Conservation (phyloP, 139 green algal species). For the Auxenochlorella pyrenoidosa region DNA sequence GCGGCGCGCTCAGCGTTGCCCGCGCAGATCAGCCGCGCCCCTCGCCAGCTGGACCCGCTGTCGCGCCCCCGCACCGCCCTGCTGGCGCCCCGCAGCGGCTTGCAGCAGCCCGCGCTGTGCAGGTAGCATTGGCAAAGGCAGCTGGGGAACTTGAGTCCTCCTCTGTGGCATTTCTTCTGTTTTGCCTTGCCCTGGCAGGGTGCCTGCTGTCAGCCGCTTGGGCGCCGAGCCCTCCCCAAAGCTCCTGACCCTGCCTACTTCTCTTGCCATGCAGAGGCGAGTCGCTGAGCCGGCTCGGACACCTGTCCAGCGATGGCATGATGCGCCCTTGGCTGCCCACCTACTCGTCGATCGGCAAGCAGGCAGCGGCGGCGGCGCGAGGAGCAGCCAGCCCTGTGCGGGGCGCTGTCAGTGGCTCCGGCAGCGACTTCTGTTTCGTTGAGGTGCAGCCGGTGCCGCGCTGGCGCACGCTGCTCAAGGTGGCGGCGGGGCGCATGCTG, state of each 20-base stretch:
- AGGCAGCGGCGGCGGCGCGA: neutral
- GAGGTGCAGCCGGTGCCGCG: conserved; percentile 32
- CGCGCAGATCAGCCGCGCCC: neutral
- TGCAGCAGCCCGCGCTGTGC: conserved; percentile 38
- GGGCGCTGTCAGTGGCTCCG: neutral
- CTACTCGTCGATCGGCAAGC: conserved; percentile 26
- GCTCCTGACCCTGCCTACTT: neutral
- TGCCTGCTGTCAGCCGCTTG: neutral
- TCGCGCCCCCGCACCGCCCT: conserved; percentile 7
- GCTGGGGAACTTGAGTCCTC: too few relatives aligned
- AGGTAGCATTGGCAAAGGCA: neutral
- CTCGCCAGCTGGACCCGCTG: conserved; percentile 1
- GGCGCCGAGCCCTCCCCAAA: too few relatives aligned
- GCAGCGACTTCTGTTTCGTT: conserved; percentile 26
- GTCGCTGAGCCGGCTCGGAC: conserved; percentile 35
- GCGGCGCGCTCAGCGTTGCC: neutral
- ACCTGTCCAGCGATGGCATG: conserved; percentile 43
- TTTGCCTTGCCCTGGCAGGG: neutral
- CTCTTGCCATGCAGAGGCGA: conserved; percentile 25
- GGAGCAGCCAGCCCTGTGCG: neutral
- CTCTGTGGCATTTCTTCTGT: neutral
- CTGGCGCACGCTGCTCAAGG: conserved; percentile 27
- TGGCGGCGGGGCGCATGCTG: conserved; percentile 32
- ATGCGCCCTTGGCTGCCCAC: conserved; percentile 41
- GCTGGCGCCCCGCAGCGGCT: conserved; percentile 24